Evolutionary conservation across 176 grass and related monocot genomes (phyloP).

Genomic region (Cenchrus americanus): DNA sequence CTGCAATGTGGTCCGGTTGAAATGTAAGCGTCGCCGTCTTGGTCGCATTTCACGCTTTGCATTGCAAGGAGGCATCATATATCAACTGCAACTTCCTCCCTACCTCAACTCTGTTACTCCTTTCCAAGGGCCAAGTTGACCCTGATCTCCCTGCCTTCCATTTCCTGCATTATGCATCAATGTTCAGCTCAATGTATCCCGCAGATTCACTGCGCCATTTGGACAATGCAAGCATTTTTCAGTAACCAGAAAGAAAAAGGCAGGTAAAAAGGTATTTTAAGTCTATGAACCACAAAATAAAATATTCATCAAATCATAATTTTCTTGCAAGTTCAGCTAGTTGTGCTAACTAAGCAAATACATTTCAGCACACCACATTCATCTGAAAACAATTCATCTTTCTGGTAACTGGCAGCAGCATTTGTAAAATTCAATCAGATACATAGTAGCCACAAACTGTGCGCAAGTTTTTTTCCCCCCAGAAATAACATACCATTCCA

Average conservation of each 20-base stretch:
- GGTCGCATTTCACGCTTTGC: background rate
- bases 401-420: background rate
- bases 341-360: background rate
- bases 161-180: constrained; percentile 53
- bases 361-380: background rate
- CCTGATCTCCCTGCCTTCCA: constrained; percentile 78
- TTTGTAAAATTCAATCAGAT: too few relatives aligned
- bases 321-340: background rate
- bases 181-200: background rate
- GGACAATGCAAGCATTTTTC: background rate
- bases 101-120: constrained; percentile 38
- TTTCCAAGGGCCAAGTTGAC: constrained; percentile 72
- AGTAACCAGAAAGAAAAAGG: background rate
- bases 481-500: constrained; percentile 54
- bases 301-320: background rate
- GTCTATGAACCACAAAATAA: background rate
- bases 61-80: background rate
- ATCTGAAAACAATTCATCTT: background rate
- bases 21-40: background rate
- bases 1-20: background rate
- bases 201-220: background rate
- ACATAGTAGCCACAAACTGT: too few relatives aligned
- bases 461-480: background rate
- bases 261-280: background rate
- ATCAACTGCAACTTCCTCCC: background rate